Percentiles rank a stretch among this genome's conserved stretches.
These are phyloP conservation scores for Apiospora marii DNA, from an alignment of 2,329 filamentous ascomycete genomes.

Conservation along the genomic window DNA sequence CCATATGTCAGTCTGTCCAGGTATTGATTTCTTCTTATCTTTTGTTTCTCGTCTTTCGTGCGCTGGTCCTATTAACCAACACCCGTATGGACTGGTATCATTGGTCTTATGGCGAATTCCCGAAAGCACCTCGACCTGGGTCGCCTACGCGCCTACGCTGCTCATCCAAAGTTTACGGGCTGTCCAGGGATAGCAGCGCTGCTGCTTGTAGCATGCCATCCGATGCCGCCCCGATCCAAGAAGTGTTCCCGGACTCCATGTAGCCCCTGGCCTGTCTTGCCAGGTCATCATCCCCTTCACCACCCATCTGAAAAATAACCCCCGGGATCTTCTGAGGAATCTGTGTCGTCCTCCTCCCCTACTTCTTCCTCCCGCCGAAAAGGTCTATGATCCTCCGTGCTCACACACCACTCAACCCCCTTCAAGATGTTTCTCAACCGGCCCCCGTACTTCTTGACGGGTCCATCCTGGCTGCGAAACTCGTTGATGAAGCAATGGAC, in stretches of 20 bases:
- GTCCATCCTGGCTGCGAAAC: not conserved
- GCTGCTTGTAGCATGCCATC: too few relatives aligned
- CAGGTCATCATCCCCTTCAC: not conserved
- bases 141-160: not conserved
- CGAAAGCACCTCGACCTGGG: not conserved
- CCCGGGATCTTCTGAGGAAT: not conserved
- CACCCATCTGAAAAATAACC: not conserved
- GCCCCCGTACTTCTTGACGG: not conserved
- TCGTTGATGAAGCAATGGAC: slow-evolving; percentile 7
- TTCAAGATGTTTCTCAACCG: not conserved
- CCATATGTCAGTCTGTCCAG: not conserved
- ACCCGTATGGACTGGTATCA: not conserved
- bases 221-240: not conserved
- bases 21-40: not conserved
- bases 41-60: not conserved
- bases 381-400: not conserved
- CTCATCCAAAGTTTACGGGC: not conserved
- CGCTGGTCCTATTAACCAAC: not conserved
- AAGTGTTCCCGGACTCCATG: not conserved
- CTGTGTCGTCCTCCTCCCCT: not conserved
- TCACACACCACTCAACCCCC: slow-evolving; percentile 1
- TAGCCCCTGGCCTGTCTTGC: not conserved
- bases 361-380: not conserved
- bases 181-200: not conserved
- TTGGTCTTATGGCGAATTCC: not conserved